phyloP scores from a whole-genome alignment of 225 moss, liverwort and hornwort genomes.

The Pleurozium schreberi region DNA sequence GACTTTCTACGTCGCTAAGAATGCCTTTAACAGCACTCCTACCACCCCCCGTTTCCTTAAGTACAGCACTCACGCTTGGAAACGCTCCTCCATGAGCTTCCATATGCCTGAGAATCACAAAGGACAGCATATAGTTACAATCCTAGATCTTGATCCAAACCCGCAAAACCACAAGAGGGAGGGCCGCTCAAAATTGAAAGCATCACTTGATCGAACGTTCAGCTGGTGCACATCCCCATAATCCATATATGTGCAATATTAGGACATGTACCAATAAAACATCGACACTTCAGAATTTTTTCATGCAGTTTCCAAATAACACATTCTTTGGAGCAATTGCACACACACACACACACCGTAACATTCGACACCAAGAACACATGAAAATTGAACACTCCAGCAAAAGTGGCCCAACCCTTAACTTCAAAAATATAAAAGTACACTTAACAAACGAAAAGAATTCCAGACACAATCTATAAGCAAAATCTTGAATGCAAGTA shows the following conservation, averaged over 20 bases:
- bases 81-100: conserved; percentile 41
- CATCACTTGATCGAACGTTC: neutral
- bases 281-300: neutral
- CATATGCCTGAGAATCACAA: conserved; percentile 30
- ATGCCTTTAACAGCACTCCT: conserved; percentile 39
- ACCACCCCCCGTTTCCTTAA: conserved; percentile 48
- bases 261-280: neutral
- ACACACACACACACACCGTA: too few relatives aligned
- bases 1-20: conserved; percentile 24
- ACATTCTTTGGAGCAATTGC: neutral
- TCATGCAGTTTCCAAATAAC: neutral
- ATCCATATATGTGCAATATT: neutral
- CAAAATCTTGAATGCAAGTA: neutral
- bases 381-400: neutral
- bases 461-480: neutral
- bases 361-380: neutral
- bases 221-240: neutral
- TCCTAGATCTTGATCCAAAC: neutral
- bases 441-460: neutral
- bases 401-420: neutral
- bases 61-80: conserved; percentile 37
- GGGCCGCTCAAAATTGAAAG: neutral
- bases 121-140: neutral
- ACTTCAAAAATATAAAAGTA: neutral
- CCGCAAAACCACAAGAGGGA: neutral